These are phyloP conservation scores for Henckelia pumila DNA, from an alignment of 257 asterid genomes.

Conservation along the genomic window DNA sequence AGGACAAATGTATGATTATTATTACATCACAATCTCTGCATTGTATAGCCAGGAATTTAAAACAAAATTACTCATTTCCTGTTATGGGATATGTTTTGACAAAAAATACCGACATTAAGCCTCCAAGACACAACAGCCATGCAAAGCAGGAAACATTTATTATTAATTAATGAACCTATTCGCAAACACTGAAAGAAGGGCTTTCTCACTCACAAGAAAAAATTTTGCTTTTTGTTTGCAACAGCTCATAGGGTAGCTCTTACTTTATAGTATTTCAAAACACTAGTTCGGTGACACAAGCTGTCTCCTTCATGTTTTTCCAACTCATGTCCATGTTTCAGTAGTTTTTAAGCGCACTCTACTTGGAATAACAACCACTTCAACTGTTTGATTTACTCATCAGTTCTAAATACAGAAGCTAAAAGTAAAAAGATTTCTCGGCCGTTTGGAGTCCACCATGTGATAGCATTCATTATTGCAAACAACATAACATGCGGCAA, in stretches of 20 bases:
- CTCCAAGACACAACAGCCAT: constrained; percentile 3
- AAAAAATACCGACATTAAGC: background rate
- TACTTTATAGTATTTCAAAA: too few species aligned
- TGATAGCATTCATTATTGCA: constrained; percentile 5
- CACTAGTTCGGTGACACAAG: background rate
- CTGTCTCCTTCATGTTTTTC: background rate
- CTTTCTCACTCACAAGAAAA: too few species aligned
- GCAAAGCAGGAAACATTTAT: constrained; percentile 5
- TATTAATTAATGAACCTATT: background rate
- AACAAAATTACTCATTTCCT: background rate
- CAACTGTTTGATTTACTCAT: background rate
- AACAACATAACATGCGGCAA: constrained; percentile 12
- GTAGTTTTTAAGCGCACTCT: background rate
- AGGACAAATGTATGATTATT: background rate
- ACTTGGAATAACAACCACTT: background rate
- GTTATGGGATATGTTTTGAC: background rate
- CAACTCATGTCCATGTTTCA: background rate
- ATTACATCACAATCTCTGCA: constrained; percentile 9
- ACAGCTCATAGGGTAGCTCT: background rate
- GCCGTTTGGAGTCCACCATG: constrained; percentile 18
- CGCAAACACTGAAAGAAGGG: background rate
- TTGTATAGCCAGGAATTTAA: background rate
- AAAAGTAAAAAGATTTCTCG: constrained; percentile 10
- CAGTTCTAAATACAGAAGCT: background rate
- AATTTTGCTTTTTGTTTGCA: background rate